Percentiles rank a stretch among this genome's conserved stretches.
phyloP scores from a whole-genome alignment of 305 asterid genomes.

The Fraxinus albicans region DNA sequence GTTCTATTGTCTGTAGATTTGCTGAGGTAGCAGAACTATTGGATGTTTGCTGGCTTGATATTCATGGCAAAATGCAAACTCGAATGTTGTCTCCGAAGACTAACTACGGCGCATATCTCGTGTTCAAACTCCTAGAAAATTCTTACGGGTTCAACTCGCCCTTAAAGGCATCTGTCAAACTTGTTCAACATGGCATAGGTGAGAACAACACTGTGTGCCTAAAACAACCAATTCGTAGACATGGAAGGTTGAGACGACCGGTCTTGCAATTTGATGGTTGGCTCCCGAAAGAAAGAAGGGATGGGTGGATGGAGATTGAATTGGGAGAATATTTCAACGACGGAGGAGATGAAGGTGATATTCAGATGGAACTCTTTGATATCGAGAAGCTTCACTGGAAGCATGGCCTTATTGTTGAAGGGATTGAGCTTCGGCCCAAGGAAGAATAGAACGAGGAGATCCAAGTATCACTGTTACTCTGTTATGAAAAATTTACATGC shows the following conservation, averaged over 20 bases:
- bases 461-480: too few relatives aligned
- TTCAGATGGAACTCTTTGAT: neutral
- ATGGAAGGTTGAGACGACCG: too few relatives aligned
- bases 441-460: neutral
- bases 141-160: neutral
- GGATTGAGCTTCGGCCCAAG: neutral
- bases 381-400: neutral
- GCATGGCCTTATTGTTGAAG: neutral
- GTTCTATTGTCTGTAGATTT: neutral
- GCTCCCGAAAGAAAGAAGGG: neutral
- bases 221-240: neutral
- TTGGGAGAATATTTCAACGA: neutral
- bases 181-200: neutral
- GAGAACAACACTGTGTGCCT: neutral
- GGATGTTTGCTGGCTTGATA: neutral
- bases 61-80: neutral
- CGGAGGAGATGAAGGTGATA: neutral
- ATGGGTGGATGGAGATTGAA: neutral
- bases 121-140: neutral
- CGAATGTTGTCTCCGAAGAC: neutral
- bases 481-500: too few relatives aligned
- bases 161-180: neutral
- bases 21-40: neutral
- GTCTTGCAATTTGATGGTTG: too few relatives aligned
- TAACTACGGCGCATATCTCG: neutral